phyloP scores from a whole-genome alignment of 139 green algal species.

The Haematococcus sp. region DNA sequence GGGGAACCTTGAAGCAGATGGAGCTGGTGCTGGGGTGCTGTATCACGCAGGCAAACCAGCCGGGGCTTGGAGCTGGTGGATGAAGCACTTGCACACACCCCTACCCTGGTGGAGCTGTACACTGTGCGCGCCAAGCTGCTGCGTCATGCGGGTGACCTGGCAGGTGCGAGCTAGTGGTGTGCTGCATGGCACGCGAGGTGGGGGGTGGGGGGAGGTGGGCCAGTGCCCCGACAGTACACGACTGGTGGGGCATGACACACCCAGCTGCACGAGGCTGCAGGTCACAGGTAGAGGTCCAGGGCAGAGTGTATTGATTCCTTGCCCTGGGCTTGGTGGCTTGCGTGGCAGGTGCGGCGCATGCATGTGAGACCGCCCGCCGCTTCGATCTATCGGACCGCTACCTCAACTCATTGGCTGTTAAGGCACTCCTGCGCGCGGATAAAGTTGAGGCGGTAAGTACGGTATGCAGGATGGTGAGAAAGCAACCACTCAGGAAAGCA shows the following conservation, averaged over 20 bases:
- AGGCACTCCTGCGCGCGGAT: slow-evolving; percentile 62
- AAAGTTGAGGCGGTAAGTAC: slow-evolving; percentile 45
- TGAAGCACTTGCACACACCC: slow-evolving; percentile 63
- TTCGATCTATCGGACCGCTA: slow-evolving; percentile 92
- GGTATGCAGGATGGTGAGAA: no score
- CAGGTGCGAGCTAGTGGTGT: slow-evolving; percentile 9
- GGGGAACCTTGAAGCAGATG: no score
- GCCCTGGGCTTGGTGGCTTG: neutral
- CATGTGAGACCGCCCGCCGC: slow-evolving; percentile 62
- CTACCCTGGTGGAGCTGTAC: slow-evolving; percentile 80
- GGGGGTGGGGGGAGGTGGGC: neutral
- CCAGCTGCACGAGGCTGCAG: no score
- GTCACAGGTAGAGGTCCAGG: no score
- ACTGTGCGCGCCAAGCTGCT: slow-evolving; percentile 61
- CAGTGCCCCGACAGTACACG: neutral
- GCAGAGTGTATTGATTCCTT: no score
- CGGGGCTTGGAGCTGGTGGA: slow-evolving; percentile 70
- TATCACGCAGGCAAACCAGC: slow-evolving; percentile 5
- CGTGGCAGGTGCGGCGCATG: slow-evolving; percentile 44
- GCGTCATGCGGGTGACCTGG: slow-evolving; percentile 59
- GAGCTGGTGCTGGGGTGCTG: no score
- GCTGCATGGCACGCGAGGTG: neutral
- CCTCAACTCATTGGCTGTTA: slow-evolving; percentile 85
- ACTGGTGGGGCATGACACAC: no score
- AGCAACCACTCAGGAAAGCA: no score